A percentile compares a stretch with the other conserved stretches of the same genome.
Evolutionary conservation across 192 early-diverging fungal species (phyloP).

Genomic region (Funneliformis mosseae): DNA sequence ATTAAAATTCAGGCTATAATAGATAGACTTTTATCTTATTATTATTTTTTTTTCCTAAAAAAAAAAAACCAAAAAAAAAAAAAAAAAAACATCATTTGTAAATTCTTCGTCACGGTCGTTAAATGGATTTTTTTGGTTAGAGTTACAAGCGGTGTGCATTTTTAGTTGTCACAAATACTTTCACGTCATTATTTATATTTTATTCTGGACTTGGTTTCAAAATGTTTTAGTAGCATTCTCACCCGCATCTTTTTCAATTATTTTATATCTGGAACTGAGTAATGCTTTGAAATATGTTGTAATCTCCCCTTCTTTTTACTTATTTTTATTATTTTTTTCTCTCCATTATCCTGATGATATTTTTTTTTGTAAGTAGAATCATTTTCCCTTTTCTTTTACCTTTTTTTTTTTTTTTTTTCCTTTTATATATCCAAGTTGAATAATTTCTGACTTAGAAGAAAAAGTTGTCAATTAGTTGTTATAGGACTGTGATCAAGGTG

Average conservation of each 20-base stretch:
- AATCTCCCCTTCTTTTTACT: not conserved
- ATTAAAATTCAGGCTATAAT: slow-evolving; percentile 13
- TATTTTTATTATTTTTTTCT: slow-evolving; percentile 9
- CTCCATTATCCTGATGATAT: not conserved
- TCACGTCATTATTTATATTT: slow-evolving; percentile 3
- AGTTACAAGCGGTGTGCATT: not conserved
- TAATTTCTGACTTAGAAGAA: not conserved
- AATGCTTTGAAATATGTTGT: not conserved
- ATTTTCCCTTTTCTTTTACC: not conserved
- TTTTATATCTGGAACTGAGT: not conserved
- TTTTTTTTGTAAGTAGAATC: slow-evolving; percentile 22
- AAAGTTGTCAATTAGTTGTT: not conserved
- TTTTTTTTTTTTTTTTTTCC: not conserved
- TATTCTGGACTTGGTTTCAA: not conserved
- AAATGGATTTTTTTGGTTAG: slow-evolving; percentile 4
- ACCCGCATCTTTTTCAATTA: not conserved
- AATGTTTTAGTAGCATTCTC: not conserved
- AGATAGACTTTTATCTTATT: not conserved
- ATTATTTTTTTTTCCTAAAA: not conserved
- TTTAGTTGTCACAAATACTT: not conserved
- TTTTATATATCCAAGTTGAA: not conserved
- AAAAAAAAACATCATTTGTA: slow-evolving; percentile 18
- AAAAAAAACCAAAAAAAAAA: not conserved
- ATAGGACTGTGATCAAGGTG: not conserved
- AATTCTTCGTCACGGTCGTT: slow-evolving; percentile 17